Conservation (phyloP, 2,329 filamentous ascomycete genomes). For the Colletotrichum kahawae region DNA sequence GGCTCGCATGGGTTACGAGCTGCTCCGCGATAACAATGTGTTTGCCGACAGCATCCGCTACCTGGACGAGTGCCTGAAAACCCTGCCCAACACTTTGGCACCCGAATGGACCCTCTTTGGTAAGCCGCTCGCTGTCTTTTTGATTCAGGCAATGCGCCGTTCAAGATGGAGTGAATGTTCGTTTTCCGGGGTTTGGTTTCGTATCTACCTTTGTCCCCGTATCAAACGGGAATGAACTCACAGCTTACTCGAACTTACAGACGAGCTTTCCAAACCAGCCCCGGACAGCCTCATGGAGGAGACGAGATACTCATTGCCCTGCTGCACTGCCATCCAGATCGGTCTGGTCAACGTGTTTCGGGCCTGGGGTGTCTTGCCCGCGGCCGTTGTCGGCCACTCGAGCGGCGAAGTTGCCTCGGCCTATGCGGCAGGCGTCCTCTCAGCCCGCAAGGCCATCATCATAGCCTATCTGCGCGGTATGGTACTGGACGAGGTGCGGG, state of each 20-base stretch:
- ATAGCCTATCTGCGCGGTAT: slow-evolving; percentile 31
- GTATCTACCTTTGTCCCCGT: background rate
- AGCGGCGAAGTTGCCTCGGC: slow-evolving; percentile 50
- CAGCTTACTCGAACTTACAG: background rate
- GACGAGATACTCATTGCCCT: slow-evolving; percentile 5
- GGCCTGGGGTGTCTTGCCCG: slow-evolving; percentile 32
- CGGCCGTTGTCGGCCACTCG: slow-evolving; percentile 45
- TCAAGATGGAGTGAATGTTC: background rate
- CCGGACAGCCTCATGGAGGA: background rate
- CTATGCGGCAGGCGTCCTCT: slow-evolving; percentile 41
- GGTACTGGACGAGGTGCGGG: background rate
- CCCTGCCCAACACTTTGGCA: background rate
- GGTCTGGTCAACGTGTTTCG: slow-evolving; percentile 42
- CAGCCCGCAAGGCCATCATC: slow-evolving; percentile 37
- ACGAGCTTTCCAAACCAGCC: background rate
- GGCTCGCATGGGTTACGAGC: slow-evolving; percentile 40
- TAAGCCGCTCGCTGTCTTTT: background rate
- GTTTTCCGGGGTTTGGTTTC: background rate
- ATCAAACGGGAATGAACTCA: background rate
- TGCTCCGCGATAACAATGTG: slow-evolving; percentile 22
- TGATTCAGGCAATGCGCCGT: background rate
- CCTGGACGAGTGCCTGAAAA: background rate
- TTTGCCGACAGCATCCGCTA: slow-evolving; percentile 7
- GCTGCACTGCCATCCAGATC: slow-evolving; percentile 41
- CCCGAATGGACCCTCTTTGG: background rate